Evolutionary conservation across 805 yeast genomes (phyloP).

Genomic region (Cyberlindnera mississippiensis): DNA sequence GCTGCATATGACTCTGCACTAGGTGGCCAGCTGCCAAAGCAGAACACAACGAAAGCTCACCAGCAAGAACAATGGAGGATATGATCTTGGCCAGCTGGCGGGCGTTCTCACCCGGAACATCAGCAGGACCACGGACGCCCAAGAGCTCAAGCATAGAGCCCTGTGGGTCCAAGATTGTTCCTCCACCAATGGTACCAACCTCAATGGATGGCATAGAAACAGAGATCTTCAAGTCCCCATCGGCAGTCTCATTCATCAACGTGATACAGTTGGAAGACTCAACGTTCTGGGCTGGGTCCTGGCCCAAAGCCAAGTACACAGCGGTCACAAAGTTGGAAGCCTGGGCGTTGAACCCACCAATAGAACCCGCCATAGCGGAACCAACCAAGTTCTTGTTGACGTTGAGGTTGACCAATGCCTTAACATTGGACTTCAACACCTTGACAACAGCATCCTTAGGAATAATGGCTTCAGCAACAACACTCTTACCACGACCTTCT

Average conservation of each 20-base stretch:
- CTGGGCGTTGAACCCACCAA: slow-evolving; percentile 98
- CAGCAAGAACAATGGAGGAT: slow-evolving; percentile 94
- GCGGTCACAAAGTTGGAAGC: slow-evolving; percentile 97
- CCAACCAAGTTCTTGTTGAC: slow-evolving; percentile 89
- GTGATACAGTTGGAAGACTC: slow-evolving; percentile 98
- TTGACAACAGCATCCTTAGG: slow-evolving; percentile 77
- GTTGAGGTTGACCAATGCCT: slow-evolving; percentile 87
- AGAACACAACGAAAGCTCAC: slow-evolving; percentile 89
- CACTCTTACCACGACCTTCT: slow-evolving; percentile 97
- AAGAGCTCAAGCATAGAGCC: slow-evolving; percentile 91
- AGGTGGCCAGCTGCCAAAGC: slow-evolving; percentile 98
- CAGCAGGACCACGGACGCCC: slow-evolving; percentile 94
- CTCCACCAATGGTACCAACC: slow-evolving; percentile 99
- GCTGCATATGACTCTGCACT: slow-evolving; percentile 96
- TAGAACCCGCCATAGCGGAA: slow-evolving; percentile 96
- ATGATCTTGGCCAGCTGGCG: slow-evolving; percentile 88
- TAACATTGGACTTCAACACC: slow-evolving; percentile 89
- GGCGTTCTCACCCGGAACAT: slow-evolving; percentile 91
- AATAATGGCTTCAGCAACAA: slow-evolving; percentile 91
- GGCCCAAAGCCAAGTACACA: slow-evolving; percentile 91
- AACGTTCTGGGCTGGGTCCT: slow-evolving; percentile 99
- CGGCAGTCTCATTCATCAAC: slow-evolving; percentile 71
- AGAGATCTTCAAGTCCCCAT: slow-evolving; percentile 82
- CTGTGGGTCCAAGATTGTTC: slow-evolving; percentile 96
- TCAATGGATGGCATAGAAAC: slow-evolving; percentile 99